Percentiles rank a stretch among this genome's conserved stretches.
These are phyloP conservation scores for Phytophthora pinifolia DNA, from an alignment of 352 stramenopile species.

Conservation along the genomic window DNA sequence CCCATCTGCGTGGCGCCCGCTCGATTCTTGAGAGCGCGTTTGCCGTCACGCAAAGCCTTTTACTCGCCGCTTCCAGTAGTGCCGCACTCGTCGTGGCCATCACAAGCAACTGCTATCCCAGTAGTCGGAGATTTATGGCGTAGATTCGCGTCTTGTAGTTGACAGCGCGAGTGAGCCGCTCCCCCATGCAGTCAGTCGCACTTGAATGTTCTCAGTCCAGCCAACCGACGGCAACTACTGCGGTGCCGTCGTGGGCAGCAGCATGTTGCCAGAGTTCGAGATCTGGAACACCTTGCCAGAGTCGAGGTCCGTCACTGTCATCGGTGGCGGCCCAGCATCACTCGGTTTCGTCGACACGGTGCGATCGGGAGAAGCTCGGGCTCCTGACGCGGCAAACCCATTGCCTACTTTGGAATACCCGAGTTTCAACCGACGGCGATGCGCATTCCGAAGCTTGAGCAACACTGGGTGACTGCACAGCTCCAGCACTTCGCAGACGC, in stretches of 20 bases:
- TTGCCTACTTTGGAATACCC: constrained; percentile 39
- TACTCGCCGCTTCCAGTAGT: background rate
- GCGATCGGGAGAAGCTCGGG: constrained; percentile 1
- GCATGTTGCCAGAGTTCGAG: constrained; percentile 59
- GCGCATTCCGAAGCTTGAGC: constrained; percentile 75
- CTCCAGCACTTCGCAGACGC: constrained; percentile 81
- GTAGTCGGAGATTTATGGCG: too few species aligned
- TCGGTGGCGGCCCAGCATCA: constrained; percentile 35
- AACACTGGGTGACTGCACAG: constrained; percentile 73
- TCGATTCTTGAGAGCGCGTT: constrained; percentile 4
- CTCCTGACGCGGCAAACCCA: constrained; percentile 15
- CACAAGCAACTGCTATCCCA: too few species aligned
- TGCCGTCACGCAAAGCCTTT: background rate
- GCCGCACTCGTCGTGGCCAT: background rate
- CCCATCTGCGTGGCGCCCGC: too few species aligned
- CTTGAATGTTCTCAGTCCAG: background rate
- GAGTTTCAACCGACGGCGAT: constrained; percentile 62
- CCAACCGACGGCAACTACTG: background rate
- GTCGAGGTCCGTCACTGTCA: constrained; percentile 66
- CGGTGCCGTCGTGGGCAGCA: constrained; percentile 31
- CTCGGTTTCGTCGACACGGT: constrained; percentile 8
- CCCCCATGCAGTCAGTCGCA: too few species aligned
- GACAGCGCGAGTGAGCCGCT: too few species aligned
- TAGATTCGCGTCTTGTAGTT: too few species aligned
- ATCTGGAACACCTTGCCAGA: constrained; percentile 75